A percentile compares a stretch with the other conserved stretches of the same genome.
Evolutionary conservation across 257 asterid genomes (phyloP).

Genomic region (Forsythia viridissima): DNA sequence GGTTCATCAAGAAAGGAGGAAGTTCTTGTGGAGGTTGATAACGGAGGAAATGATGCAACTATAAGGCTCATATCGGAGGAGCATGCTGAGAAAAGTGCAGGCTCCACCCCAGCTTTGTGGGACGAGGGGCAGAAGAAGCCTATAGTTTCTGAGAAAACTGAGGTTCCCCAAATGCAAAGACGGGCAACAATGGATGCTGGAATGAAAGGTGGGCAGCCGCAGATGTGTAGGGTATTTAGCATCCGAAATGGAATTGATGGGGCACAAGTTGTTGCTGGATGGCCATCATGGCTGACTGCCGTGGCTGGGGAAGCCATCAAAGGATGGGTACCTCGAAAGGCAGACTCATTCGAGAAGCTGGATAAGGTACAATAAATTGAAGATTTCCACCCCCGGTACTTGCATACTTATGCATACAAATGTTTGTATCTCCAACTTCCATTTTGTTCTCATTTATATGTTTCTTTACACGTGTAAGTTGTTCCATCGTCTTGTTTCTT

Average conservation of each 20-base stretch:
- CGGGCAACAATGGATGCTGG: constrained; percentile 27
- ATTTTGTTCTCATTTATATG: neutral
- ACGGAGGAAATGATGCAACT: constrained; percentile 62
- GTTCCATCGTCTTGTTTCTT: neutral
- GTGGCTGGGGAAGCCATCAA: constrained; percentile 94
- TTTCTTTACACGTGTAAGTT: neutral
- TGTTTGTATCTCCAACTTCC: neutral
- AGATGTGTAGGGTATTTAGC: constrained; percentile 55
- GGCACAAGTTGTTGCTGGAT: constrained; percentile 81
- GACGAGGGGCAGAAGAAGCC: constrained; percentile 50
- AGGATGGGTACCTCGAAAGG: constrained; percentile 91
- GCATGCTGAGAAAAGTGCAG: constrained; percentile 56
- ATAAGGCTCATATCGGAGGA: constrained; percentile 59
- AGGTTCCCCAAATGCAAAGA: constrained; percentile 31
- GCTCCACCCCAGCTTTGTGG: constrained; percentile 57
- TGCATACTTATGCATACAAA: neutral
- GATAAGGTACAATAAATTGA: constrained; percentile 58
- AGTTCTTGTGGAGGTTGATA: constrained; percentile 52
- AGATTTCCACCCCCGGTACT: constrained; percentile 2
- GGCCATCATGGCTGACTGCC: constrained; percentile 88
- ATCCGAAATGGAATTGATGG: constrained; percentile 71
- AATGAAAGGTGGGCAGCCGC: constrained; percentile 47
- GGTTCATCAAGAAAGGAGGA: constrained; percentile 58
- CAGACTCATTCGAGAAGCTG: constrained; percentile 87
- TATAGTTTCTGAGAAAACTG: constrained; percentile 42